Evolutionary conservation across 2,329 filamentous ascomycete species (phyloP).

Genomic region (Penicillium sp.): DNA sequence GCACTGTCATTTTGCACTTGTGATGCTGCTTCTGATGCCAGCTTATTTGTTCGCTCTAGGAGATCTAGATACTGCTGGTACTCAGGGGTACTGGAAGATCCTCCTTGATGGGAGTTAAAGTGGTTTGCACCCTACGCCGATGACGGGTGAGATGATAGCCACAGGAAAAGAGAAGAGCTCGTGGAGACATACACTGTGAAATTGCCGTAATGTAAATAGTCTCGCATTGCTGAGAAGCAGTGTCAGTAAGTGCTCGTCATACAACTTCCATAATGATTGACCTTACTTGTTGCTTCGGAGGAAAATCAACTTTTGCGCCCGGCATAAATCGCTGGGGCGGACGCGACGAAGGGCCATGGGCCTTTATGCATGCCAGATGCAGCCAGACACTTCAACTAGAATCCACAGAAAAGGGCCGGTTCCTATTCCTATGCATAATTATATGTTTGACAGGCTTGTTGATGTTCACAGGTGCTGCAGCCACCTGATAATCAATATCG

Average conservation of each 20-base stretch:
- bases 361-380: not conserved
- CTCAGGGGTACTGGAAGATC: not conserved
- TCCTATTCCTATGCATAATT: not conserved
- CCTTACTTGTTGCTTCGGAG: not conserved
- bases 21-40: not conserved
- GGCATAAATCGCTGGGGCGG: not conserved
- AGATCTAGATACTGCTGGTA: not conserved
- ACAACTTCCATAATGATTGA: not conserved
- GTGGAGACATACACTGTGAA: not conserved
- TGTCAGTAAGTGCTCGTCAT: not conserved
- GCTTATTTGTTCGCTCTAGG: not conserved
- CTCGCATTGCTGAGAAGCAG: not conserved
- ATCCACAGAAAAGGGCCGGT: not conserved
- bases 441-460: not conserved
- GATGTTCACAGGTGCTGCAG: not conserved
- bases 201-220: not conserved
- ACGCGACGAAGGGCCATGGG: slow-evolving; percentile 3
- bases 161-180: not conserved
- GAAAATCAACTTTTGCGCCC: not conserved
- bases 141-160: not conserved
- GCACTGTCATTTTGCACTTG: not conserved
- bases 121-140: not conserved
- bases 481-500: not conserved
- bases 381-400: not conserved
- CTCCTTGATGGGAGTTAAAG: not conserved